phyloP scores from a whole-genome alignment of 495 filamentous ascomycete genomes.

The Podospora appendiculata region DNA sequence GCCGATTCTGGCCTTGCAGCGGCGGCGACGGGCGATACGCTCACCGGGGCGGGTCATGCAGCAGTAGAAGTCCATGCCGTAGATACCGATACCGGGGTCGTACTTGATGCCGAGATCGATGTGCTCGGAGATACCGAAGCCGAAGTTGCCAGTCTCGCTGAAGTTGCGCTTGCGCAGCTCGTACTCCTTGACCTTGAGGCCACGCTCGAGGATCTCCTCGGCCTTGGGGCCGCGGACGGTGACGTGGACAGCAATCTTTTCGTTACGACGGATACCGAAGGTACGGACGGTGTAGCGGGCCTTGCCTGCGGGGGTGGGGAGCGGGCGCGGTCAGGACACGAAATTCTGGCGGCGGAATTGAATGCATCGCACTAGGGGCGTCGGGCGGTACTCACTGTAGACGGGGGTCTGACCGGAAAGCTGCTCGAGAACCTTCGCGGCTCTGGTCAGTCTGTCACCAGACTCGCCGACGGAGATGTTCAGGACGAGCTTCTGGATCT shows the following conservation, averaged over 20 bases:
- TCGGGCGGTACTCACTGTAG: conserved; percentile 62
- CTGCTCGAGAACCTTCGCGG: conserved; percentile 99
- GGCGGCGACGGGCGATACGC: conserved; percentile 91
- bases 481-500: conserved; percentile 99
- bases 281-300: conserved; percentile 99
- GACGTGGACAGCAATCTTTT: conserved; percentile 99
- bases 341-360: background rate
- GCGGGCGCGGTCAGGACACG: background rate
- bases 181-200: conserved; percentile 99
- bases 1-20: conserved; percentile 79
- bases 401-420: conserved; percentile 98
- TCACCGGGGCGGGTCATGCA: conserved; percentile 99
- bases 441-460: conserved; percentile 99
- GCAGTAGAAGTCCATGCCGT: conserved; percentile 99
- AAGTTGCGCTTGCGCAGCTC: conserved; percentile 99
- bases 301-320: conserved; percentile 58
- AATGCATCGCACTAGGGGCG: background rate
- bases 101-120: conserved; percentile 99
- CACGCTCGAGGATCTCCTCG: conserved; percentile 99
- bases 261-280: conserved; percentile 99
- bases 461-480: conserved; percentile 99
- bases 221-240: conserved; percentile 99
- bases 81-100: conserved; percentile 98
- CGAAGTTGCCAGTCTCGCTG: conserved; percentile 98
- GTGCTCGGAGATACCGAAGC: conserved; percentile 99